Base-by-base conservation (phyloP, 2,329 filamentous ascomycete species). In the Nemania abortiva region DNA sequence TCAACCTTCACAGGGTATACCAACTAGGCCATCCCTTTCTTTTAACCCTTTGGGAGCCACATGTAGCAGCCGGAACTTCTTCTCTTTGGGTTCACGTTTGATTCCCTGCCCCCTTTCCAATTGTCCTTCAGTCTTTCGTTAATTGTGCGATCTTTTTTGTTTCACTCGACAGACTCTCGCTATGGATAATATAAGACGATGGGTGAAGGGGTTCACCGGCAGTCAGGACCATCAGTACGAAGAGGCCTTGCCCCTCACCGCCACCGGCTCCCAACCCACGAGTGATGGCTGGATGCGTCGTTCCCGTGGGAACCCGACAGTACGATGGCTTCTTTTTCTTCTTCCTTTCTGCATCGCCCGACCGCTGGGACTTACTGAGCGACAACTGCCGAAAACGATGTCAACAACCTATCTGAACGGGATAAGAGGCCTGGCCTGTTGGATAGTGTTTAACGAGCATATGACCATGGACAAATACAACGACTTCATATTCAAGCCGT, bases 401-500 rank as follows among this genome's bases (percentile, higher is more conserved):
- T 69, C 66, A 59, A 69, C 66, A 37, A 69, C 66, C 18, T 69
- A 69, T 63, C 54, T 69, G 4, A 69, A 69, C 54, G 66, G 66
- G 27, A 69, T 69, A 62, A 66, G 66, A 66, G 66, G 66, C 63
- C 29, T 69, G 47, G 66, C 66, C 63, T 69, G 66, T 55, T 69
- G 66, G 66, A 66, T 69, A 47, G 66, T 69, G 20, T 69, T 58
- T 50, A 69, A 69, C 63, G 63, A 69, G 63, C 66, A 69, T 55
- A 63, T 69, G 24, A 50, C 57, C n/a, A 69, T 69, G 66, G 66
- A 69, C 24, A 69, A 59, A 50, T 69, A 69, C 66, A 63, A 57
- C 54, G 63, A 58, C 22, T 39, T 69, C 63, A 45, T 69, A 49
- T 69, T 69, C 63, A 69, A 66, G 54, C 66, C 66, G 58, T 69